Base-by-base conservation (phyloP, 495 filamentous ascomycete genomes). In the Paragyromitra xinjiangensis region DNA sequence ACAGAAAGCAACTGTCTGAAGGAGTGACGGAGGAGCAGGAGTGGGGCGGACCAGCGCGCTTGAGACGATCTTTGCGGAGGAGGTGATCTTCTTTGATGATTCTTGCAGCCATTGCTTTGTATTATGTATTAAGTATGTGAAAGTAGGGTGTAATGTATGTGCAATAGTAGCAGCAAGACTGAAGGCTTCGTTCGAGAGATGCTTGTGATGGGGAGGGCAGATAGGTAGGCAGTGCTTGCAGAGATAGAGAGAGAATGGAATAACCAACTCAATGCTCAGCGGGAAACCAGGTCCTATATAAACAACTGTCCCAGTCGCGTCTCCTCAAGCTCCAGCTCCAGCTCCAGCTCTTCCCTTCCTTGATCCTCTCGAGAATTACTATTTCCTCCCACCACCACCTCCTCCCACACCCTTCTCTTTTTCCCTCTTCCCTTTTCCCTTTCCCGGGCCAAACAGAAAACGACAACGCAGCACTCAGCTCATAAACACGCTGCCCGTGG, bases 31-130 rank as follows among this genome's bases (percentile, higher is more conserved):
- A 29, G 65, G 67, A 29, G 37, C 12, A 24, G 45, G 56, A 34
- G 64, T 65, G 71, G 58, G 64, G 71, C 73, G 65, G 58, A 82
- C 81, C 81, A 66, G 81, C 81, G 37, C 81, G 81, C 81, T 73
- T 82, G 67, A 81, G 79, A 44, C 81, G 81, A 63, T 82, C 81
- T 65, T 82, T 82, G 61, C 81, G 78, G 59, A 80, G 65, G 45
- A 82, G 77, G 12, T 73, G 62, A 64, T 82, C 81, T 50, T 82
- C 81, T 69, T 82, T 82, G 74, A 82, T 82, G 51, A 82, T 55
- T 65, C 81, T 80, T 67, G 81, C 69, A 78, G 81, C 78, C 81
- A 82, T 82, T 82, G 70, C 37, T 74, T 55, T 61, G 48, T 81
- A 73, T 65, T 81, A 78, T 74, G 71, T 70, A 70, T 75, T 75